These are phyloP conservation scores for Cytospora paraplurivora DNA, from an alignment of 2,329 filamentous ascomycete genomes.

Conservation along the genomic window DNA sequence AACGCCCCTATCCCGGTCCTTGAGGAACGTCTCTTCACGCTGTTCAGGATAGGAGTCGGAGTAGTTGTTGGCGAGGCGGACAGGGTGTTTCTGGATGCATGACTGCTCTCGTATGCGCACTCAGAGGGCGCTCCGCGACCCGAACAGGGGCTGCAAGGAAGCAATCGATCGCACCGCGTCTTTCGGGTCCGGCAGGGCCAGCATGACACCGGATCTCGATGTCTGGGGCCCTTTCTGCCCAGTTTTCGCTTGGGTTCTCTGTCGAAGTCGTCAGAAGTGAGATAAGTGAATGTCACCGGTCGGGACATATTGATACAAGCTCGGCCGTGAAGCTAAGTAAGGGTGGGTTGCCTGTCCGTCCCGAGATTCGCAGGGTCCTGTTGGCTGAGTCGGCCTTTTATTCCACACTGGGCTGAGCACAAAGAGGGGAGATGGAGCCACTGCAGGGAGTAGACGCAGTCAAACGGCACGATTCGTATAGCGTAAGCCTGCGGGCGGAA, in stretches of 20 bases:
- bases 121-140: slow-evolving; percentile 25
- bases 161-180: slow-evolving; percentile 29
- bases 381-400: too few relatives aligned
- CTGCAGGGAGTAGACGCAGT: too few relatives aligned
- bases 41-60: background rate
- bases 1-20: too few relatives aligned
- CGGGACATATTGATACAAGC: too few relatives aligned
- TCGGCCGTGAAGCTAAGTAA: too few relatives aligned
- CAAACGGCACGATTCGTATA: too few relatives aligned
- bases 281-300: slow-evolving; percentile 23
- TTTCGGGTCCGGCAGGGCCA: slow-evolving; percentile 30
- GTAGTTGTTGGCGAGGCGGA: background rate
- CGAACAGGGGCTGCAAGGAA: slow-evolving; percentile 29
- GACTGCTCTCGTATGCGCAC: slow-evolving; percentile 25
- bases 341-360: too few relatives aligned
- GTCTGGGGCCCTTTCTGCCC: slow-evolving; percentile 29
- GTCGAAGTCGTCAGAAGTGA: slow-evolving; percentile 29
- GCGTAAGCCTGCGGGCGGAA: too few relatives aligned
- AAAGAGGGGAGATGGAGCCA: too few relatives aligned
- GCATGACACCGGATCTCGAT: slow-evolving; percentile 30
- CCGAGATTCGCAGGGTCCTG: too few relatives aligned
- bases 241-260: slow-evolving; percentile 19
- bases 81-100: slow-evolving; percentile 10
- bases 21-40: background rate
- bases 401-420: too few relatives aligned